Conservation (phyloP, 805 yeast species). For the Barnettozyma populi region DNA sequence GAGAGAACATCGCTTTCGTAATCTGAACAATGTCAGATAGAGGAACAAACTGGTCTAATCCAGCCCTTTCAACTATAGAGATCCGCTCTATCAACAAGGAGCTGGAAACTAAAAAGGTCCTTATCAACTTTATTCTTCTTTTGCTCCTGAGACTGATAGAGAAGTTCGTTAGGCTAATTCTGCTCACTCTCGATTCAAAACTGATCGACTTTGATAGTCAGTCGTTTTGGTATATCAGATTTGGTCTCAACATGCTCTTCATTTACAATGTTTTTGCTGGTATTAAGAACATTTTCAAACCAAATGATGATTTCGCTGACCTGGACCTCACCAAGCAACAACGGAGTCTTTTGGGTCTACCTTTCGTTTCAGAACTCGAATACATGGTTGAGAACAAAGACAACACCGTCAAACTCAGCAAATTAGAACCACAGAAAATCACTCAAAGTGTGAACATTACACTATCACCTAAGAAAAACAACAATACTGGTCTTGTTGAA, state of each 20-base stretch:
- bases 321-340: constrained; percentile 28
- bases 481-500: background rate
- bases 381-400: background rate
- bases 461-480: constrained; percentile 17
- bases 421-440: constrained; percentile 7
- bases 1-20: background rate
- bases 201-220: constrained; percentile 3
- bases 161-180: constrained; percentile 16
- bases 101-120: constrained; percentile 29
- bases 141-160: constrained; percentile 26
- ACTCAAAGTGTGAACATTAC: background rate
- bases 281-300: constrained; percentile 27
- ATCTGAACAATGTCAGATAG: background rate
- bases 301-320: constrained; percentile 29
- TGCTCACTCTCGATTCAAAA: constrained; percentile 17
- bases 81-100: constrained; percentile 37
- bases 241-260: constrained; percentile 24
- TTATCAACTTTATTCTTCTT: constrained; percentile 29
- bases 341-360: constrained; percentile 30
- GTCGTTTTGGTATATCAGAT: background rate
- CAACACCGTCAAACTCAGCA: constrained; percentile 1
- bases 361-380: constrained; percentile 1
- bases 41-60: constrained; percentile 6
- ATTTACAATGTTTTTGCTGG: constrained; percentile 28
- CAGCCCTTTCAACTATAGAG: constrained; percentile 24